These are phyloP conservation scores for Psilocybe azurescens DNA, from an alignment of 768 basidiomycete species.

Conservation along the genomic window DNA sequence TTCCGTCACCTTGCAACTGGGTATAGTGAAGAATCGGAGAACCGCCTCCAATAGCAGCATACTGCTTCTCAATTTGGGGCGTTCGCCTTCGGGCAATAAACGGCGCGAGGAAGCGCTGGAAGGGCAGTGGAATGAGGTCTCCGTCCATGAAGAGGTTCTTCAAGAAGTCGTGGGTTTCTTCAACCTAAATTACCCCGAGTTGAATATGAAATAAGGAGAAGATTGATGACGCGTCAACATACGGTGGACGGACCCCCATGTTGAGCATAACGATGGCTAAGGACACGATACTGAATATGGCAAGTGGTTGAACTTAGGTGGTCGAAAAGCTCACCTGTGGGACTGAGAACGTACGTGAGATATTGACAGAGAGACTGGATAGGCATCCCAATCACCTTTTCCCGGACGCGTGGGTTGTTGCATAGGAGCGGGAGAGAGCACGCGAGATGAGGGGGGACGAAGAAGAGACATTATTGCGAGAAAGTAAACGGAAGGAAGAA, in stretches of 20 bases:
- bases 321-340: slow-evolving; percentile 56
- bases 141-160: slow-evolving; percentile 90
- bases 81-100: slow-evolving; percentile 88
- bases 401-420: slow-evolving; percentile 23
- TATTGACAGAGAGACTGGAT: slow-evolving; percentile 3
- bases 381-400: slow-evolving; percentile 31
- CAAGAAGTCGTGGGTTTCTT: slow-evolving; percentile 93
- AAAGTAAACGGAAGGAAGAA: slow-evolving; percentile 25
- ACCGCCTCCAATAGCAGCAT: slow-evolving; percentile 93
- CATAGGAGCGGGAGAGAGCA: slow-evolving; percentile 30
- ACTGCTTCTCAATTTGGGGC: slow-evolving; percentile 93
- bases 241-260: slow-evolving; percentile 99
- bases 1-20: slow-evolving; percentile 83
- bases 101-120: slow-evolving; percentile 88
- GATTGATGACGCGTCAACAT: slow-evolving; percentile 31
- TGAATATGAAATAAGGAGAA: background rate
- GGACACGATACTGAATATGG: slow-evolving; percentile 22
- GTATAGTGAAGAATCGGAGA: slow-evolving; percentile 96
- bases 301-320: slow-evolving; percentile 1
- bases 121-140: slow-evolving; percentile 95
- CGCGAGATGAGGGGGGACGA: slow-evolving; percentile 19
- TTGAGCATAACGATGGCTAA: slow-evolving; percentile 94
- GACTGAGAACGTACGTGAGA: slow-evolving; percentile 42
- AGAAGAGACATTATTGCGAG: slow-evolving; percentile 21
- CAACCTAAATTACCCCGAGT: slow-evolving; percentile 57